Percentiles rank a stretch among this genome's conserved stretches.
phyloP scores from a whole-genome alignment of 1,284 basidiomycete species.

The Exobasidium rhododendri region DNA sequence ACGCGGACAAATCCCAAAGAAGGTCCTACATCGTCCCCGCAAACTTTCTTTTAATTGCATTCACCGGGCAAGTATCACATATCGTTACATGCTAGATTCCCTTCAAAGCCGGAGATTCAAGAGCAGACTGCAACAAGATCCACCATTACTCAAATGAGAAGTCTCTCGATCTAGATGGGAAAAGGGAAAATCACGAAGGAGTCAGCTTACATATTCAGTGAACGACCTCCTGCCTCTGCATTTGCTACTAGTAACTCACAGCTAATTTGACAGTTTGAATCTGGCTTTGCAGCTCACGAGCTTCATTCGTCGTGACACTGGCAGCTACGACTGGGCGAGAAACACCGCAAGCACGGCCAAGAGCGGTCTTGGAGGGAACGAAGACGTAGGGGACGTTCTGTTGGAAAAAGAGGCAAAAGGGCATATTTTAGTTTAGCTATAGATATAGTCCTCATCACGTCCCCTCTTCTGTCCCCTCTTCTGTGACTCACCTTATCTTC shows the following conservation, averaged over 20 bases:
- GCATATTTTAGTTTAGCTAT: background rate
- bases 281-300: conserved; percentile 84
- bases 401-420: conserved; percentile 14
- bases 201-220: conserved; percentile 4
- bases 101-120: too few species aligned
- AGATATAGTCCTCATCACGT: background rate
- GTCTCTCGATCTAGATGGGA: conserved; percentile 43
- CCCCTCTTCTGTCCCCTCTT: background rate
- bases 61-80: too few species aligned
- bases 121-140: too few species aligned
- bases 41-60: too few species aligned
- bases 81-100: too few species aligned
- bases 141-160: too few species aligned
- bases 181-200: background rate
- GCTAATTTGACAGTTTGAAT: conserved; percentile 76
- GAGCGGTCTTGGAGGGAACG: conserved; percentile 86
- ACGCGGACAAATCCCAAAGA: too few species aligned
- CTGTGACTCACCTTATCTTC: conserved; percentile 72
- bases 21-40: too few species aligned
- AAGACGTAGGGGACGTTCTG: conserved; percentile 94
- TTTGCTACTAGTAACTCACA: too few species aligned
- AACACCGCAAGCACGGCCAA: conserved; percentile 94
- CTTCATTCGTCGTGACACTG: conserved; percentile 92
- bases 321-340: conserved; percentile 91
- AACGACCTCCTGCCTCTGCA: background rate